phyloP scores from a whole-genome alignment of 23 red algal genomes.

The Gracilaria vermiculophylla region DNA sequence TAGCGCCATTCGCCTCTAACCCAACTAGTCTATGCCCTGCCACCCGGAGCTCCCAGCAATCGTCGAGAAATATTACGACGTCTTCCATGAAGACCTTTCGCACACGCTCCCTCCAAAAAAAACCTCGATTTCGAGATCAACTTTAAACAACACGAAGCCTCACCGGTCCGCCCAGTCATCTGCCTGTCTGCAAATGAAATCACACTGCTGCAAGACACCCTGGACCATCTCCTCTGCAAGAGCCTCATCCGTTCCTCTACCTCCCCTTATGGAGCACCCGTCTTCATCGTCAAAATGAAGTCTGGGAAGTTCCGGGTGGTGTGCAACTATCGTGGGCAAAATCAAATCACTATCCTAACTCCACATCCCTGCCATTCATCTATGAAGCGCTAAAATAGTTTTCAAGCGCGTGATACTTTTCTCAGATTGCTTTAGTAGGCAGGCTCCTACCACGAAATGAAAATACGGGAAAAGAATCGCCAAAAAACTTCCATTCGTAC shows the following conservation, averaged over 20 bases:
- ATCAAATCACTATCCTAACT: slow-evolving; percentile 1
- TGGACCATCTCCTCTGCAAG: background rate
- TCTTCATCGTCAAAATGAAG: background rate
- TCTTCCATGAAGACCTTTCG: slow-evolving; percentile 25
- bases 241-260: background rate
- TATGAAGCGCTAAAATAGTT: slow-evolving; percentile 23
- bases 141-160: background rate
- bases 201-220: background rate
- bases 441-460: slow-evolving; percentile 15
- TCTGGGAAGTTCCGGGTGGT: background rate
- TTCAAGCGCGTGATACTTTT: background rate
- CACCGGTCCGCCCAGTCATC: slow-evolving; percentile 19
- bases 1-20: background rate
- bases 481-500: slow-evolving; percentile 5
- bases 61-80: background rate
- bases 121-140: slow-evolving; percentile 34
- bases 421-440: background rate
- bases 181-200: background rate
- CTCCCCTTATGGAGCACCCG: background rate
- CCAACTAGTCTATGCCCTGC: background rate
- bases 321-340: slow-evolving; percentile 19
- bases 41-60: background rate
- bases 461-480: background rate
- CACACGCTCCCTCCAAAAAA: background rate
- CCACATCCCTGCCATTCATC: background rate